These are phyloP conservation scores for Rhodosporidiobolus sp. DNA, from an alignment of 768 basidiomycete genomes.

Conservation along the genomic window DNA sequence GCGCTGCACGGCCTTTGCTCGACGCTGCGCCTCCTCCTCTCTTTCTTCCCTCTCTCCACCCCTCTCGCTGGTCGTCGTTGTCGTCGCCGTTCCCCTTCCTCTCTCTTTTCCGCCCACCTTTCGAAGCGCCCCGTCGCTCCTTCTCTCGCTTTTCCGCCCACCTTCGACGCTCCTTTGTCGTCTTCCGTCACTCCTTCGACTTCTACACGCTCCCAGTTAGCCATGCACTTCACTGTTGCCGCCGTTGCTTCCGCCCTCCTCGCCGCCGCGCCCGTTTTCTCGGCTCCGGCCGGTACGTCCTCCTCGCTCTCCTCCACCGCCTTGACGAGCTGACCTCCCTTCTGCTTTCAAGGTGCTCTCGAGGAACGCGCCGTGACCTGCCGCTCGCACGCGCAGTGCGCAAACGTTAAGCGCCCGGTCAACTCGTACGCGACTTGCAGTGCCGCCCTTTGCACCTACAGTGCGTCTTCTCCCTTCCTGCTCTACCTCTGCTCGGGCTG, in stretches of 20 bases:
- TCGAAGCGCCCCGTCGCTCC: background rate
- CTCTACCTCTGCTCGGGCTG: background rate
- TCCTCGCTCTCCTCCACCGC: background rate
- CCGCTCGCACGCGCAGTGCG: background rate
- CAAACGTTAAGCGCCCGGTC: background rate
- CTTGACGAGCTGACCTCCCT: no score
- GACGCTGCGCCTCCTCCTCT: background rate
- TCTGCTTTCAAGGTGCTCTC: background rate
- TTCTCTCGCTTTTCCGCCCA: background rate
- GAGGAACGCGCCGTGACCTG: background rate
- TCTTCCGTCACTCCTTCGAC: no score
- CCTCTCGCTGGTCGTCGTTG: background rate
- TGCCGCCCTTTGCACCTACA: background rate
- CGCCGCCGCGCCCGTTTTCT: background rate
- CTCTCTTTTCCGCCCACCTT: background rate
- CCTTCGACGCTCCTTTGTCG: background rate
- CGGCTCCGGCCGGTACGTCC: background rate
- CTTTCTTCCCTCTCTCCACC: background rate
- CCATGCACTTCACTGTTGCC: background rate
- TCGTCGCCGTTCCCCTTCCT: background rate
- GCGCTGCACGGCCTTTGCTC: no score
- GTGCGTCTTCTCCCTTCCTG: background rate
- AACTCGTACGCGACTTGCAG: background rate
- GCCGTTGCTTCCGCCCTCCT: background rate
- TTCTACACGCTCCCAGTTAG: no score